Conservation (phyloP, 352 stramenopile genomes). For the Globisporangium spiculum region DNA sequence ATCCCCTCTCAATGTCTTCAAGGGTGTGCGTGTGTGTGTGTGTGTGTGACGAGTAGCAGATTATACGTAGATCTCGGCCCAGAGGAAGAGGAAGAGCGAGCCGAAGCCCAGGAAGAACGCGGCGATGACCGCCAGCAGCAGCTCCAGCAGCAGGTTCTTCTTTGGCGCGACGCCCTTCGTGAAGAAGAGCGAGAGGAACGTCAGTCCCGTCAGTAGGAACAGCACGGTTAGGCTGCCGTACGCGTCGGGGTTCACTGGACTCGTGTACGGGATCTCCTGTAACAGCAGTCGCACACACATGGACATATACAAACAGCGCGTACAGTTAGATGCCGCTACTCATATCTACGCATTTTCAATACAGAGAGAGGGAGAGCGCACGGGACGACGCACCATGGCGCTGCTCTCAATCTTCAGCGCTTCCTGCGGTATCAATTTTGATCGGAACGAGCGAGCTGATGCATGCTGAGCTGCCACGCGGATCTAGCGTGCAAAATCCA, state of each 20-base stretch:
- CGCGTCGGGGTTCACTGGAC: conserved; percentile 62
- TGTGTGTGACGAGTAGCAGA: background rate
- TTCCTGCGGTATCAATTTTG: conserved; percentile 7
- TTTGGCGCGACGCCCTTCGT: conserved; percentile 65
- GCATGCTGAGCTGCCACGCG: conserved; percentile 7
- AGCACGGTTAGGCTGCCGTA: conserved; percentile 65
- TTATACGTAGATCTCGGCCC: conserved; percentile 88
- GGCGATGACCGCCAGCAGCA: conserved; percentile 60
- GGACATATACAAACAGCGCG: background rate
- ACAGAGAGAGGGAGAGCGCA: background rate
- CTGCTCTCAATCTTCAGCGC: conserved; percentile 1
- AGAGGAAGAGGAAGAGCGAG: conserved; percentile 86
- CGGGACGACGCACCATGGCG: background rate
- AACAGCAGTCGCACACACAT: background rate
- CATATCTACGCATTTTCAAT: background rate
- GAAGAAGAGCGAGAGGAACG: conserved; percentile 83
- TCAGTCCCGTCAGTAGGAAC: conserved; percentile 66
- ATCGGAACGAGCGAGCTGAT: background rate
- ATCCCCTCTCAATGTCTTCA: background rate
- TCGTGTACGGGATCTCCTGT: conserved; percentile 82
- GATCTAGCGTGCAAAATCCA: background rate
- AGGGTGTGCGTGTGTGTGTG: background rate
- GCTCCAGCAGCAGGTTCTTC: conserved; percentile 77
- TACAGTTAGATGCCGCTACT: background rate
- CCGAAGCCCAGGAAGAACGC: conserved; percentile 77